Base-by-base conservation (phyloP, 768 basidiomycete species). In the Boletellus ananas region DNA sequence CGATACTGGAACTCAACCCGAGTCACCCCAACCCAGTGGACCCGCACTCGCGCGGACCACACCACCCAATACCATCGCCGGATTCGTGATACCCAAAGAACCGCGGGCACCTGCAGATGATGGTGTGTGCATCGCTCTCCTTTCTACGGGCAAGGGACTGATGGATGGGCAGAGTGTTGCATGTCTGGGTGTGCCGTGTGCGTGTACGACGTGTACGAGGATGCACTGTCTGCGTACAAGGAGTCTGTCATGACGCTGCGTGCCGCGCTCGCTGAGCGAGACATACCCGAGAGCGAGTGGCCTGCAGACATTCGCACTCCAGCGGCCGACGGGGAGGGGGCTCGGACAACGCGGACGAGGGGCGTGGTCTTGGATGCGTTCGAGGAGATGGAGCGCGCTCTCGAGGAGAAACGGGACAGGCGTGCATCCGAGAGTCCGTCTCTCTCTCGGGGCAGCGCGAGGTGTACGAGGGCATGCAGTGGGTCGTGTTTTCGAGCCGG, bases 101-200 rank as follows among this genome's bases (percentile, higher is more conserved):
- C 89, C 89, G 0, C 74, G 67, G 38, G 73, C 78, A 2, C 89
- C 87, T 3, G 76, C 74, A 46, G 73, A 81, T 41, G 87, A 90
- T 62, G 87, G 87, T 85, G 54, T 21, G 45, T 12, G n/a, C 3
- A 3, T 23, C 18, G 6, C 6, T 46, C 6, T 43, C n/a, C 6
- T 27, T 4, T 14, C 11, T 23, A 3, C 23, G 6, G 23, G 23
- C 3, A 6, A 23, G 23, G 23, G 35, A 37, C 4, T 27, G n/a
- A 29, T 18, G 35, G 7, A 27, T n/a, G 21, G 9, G 10, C 56
- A 93, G 92, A 93, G 68, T 94, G 92, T 67, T 95, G 92, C 72
- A 94, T 94, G 92, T 92, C 90, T 3, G 90, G 90, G 27, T 95
- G 93, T 61, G 88, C 91, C 0, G 69, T 94, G n/a, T 94, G 93